Conservation (phyloP, 2,329 filamentous ascomycete species). For the Gremmenia infestans region DNA sequence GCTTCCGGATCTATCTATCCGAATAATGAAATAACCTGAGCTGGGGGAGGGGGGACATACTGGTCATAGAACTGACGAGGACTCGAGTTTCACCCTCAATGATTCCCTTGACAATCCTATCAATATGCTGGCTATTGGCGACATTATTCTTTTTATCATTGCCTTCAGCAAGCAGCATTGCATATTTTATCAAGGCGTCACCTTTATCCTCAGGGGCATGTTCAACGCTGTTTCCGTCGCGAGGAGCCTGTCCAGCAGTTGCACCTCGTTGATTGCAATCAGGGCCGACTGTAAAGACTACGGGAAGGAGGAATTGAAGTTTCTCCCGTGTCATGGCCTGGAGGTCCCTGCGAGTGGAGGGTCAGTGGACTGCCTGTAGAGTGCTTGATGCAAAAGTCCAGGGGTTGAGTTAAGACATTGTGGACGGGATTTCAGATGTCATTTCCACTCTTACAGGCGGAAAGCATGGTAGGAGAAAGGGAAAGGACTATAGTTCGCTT, state of each 20-base stretch:
- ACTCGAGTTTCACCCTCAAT: constrained; percentile 85
- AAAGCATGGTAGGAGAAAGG: not conserved
- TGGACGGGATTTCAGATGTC: not conserved
- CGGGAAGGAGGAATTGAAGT: constrained; percentile 73
- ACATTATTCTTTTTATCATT: constrained; percentile 35
- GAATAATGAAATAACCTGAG: too few species aligned
- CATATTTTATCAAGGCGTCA: constrained; percentile 73
- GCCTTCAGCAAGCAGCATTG: constrained; percentile 67
- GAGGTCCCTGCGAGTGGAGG: constrained; percentile 43
- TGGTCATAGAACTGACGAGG: constrained; percentile 76
- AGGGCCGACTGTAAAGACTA: constrained; percentile 82
- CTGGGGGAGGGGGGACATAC: too few species aligned
- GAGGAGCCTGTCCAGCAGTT: constrained; percentile 23
- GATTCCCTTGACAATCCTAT: constrained; percentile 83
- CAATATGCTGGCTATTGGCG: constrained; percentile 53
- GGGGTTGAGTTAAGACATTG: too few species aligned
- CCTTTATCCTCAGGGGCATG: constrained; percentile 43
- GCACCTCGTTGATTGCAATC: constrained; percentile 57
- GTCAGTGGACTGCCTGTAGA: too few species aligned
- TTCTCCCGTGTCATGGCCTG: constrained; percentile 91
- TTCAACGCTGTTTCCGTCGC: constrained; percentile 14
- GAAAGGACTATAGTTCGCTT: not conserved
- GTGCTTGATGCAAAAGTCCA: too few species aligned
- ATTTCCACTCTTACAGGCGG: not conserved
- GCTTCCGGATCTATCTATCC: too few species aligned